Percentiles rank a stretch among this genome's conserved stretches.
Conservation (phyloP, 1,284 basidiomycete species). For the Boletus smithii region DNA sequence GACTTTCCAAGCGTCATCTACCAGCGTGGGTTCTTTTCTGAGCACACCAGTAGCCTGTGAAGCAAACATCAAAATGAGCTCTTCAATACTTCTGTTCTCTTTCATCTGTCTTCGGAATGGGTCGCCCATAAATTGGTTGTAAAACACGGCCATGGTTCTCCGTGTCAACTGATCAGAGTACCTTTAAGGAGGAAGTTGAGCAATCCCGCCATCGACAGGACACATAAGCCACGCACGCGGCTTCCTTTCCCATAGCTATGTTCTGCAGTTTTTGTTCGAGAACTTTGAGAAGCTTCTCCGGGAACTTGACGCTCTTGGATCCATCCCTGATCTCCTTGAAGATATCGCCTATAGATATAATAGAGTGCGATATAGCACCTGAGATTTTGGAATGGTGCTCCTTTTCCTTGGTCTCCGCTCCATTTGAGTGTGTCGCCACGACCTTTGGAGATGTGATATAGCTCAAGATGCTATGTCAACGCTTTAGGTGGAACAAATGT, state of each 20-base stretch:
- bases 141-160: conserved; percentile 87
- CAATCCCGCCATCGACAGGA: not conserved
- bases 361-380: conserved; percentile 65
- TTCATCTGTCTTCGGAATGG: conserved; percentile 86
- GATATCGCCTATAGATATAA: conserved; percentile 77
- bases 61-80: conserved; percentile 94
- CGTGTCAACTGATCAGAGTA: conserved; percentile 86
- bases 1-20: conserved; percentile 82
- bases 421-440: conserved; percentile 36
- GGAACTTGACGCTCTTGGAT: conserved; percentile 83
- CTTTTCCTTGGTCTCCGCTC: conserved; percentile 49
- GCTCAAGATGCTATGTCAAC: conserved; percentile 53
- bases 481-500: conserved; percentile 13
- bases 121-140: conserved; percentile 82
- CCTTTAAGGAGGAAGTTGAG: conserved; percentile 39
- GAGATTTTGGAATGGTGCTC: conserved; percentile 62
- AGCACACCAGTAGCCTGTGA: conserved; percentile 83
- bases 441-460: conserved; percentile 67
- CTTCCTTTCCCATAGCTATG: conserved; percentile 89
- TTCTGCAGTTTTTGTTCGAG: conserved; percentile 83
- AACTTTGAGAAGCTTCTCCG: conserved; percentile 87
- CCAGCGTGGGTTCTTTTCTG: conserved; percentile 78
- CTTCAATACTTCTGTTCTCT: conserved; percentile 95
- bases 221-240: conserved; percentile 57
- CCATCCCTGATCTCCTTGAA: conserved; percentile 75